A percentile compares a stretch with the other conserved stretches of the same genome.
phyloP scores from a whole-genome alignment of 1,139 yeast genomes.

The Geotrichum klebahnii region DNA sequence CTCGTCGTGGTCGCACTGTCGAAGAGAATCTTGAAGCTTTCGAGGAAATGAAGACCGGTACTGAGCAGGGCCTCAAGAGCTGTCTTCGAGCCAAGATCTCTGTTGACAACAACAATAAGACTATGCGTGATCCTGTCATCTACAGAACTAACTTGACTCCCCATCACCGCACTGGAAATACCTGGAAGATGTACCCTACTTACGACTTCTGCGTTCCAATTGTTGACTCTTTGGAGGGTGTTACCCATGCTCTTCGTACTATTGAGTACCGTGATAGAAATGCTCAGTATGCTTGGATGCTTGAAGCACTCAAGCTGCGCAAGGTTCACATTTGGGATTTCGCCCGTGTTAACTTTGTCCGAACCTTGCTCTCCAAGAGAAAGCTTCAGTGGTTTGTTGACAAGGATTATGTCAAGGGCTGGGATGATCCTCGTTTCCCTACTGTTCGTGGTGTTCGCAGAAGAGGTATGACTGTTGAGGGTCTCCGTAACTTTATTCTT shows the following conservation, averaged over 20 bases:
- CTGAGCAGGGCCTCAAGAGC: slow-evolving; percentile 82
- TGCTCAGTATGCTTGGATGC: slow-evolving; percentile 95
- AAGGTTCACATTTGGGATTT: slow-evolving; percentile 97
- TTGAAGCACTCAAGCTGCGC: slow-evolving; percentile 72
- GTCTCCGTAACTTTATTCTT: slow-evolving; percentile 83
- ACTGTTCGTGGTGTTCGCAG: slow-evolving; percentile 97
- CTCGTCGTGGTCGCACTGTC: slow-evolving; percentile 82
- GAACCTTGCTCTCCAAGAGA: slow-evolving; percentile 92
- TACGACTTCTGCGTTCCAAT: slow-evolving; percentile 97
- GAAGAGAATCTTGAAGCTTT: slow-evolving; percentile 86
- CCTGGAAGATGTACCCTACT: slow-evolving; percentile 95
- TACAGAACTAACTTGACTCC: slow-evolving; percentile 95
- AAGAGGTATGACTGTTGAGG: slow-evolving; percentile 99
- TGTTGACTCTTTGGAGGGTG: slow-evolving; percentile 92
- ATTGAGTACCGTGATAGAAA: slow-evolving; percentile 97
- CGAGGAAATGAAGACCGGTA: slow-evolving; percentile 87
- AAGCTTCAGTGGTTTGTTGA: slow-evolving; percentile 98
- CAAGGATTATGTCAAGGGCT: slow-evolving; percentile 73
- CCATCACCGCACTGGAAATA: slow-evolving; percentile 88
- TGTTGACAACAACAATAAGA: slow-evolving; percentile 81
- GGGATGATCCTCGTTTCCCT: slow-evolving; percentile 99
- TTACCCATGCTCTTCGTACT: slow-evolving; percentile 94
- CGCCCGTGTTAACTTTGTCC: slow-evolving; percentile 90
- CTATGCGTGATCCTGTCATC: slow-evolving; percentile 93
- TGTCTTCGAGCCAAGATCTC: slow-evolving; percentile 96